Percentiles rank a stretch among this genome's conserved stretches.
Conservation (phyloP, 208 protist species). For the Herpetomonas samuelpessoai region DNA sequence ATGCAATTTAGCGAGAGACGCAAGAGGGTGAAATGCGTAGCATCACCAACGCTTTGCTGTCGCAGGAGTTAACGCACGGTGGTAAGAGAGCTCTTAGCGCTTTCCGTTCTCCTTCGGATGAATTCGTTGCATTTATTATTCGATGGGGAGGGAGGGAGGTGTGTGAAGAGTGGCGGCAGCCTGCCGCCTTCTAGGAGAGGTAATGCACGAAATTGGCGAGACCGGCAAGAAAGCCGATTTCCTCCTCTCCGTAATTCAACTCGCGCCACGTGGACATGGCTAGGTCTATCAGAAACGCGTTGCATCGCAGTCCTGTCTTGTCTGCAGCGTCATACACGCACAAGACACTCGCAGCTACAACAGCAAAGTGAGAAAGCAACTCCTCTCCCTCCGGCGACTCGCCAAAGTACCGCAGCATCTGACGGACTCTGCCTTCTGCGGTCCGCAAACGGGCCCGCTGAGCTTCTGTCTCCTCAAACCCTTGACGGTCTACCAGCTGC, state of each 20-base stretch:
- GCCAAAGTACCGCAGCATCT: constrained; percentile 7
- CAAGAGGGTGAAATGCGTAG: too few relatives aligned
- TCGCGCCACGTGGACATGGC: constrained; percentile 45
- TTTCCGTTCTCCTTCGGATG: constrained; percentile 1
- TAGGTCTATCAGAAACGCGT: constrained; percentile 68
- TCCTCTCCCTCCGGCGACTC: constrained; percentile 12
- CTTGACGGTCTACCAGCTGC: too few relatives aligned
- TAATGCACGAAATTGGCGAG: constrained; percentile 33
- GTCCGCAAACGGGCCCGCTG: too few relatives aligned
- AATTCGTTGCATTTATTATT: neutral
- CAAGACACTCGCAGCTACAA: constrained; percentile 37
- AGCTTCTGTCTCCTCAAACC: too few relatives aligned
- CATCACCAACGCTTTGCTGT: too few relatives aligned
- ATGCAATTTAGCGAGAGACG: too few relatives aligned
- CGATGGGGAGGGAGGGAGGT: neutral
- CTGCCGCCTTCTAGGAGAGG: constrained; percentile 3
- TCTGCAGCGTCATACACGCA: constrained; percentile 26
- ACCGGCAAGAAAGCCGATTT: constrained; percentile 60
- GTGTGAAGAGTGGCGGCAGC: neutral
- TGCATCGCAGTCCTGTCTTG: neutral
- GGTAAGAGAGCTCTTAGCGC: too few relatives aligned
- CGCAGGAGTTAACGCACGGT: too few relatives aligned
- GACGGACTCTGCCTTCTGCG: neutral
- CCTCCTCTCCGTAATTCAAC: constrained; percentile 61
- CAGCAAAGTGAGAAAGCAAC: constrained; percentile 18